phyloP scores from a whole-genome alignment of 768 basidiomycete species.

The Podaxis rugospora region DNA sequence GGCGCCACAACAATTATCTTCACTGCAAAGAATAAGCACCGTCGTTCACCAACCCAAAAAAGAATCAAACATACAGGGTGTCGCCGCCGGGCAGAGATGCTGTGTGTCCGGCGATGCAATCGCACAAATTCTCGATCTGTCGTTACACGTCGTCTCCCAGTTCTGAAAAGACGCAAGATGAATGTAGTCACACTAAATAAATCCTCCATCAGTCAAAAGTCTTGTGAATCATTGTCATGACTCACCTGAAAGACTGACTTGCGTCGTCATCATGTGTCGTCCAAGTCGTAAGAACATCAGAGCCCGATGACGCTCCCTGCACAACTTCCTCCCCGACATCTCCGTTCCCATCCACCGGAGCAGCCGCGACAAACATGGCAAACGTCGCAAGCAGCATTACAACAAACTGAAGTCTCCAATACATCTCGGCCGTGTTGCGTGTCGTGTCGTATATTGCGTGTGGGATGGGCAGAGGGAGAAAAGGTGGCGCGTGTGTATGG shows the following conservation, averaged over 20 bases:
- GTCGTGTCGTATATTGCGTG: neutral
- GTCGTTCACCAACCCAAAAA: neutral
- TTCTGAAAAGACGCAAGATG: neutral
- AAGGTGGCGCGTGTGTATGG: neutral
- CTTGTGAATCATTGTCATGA: neutral
- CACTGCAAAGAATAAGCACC: constrained; percentile 3
- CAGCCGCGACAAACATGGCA: constrained; percentile 4
- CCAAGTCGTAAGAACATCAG: neutral
- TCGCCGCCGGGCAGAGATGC: constrained; percentile 12
- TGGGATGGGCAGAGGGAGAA: neutral
- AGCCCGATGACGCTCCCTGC: neutral
- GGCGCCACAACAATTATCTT: neutral
- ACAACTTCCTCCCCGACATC: neutral
- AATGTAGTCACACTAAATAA: neutral
- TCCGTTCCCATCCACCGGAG: neutral
- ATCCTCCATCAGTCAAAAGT: neutral
- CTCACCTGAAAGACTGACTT: neutral
- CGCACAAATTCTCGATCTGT: constrained; percentile 5
- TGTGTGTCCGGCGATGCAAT: constrained; percentile 7
- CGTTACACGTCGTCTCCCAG: neutral
- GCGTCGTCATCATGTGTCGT: neutral
- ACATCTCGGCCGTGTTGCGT: neutral
- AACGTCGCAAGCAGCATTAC: constrained; percentile 4
- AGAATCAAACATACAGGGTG: constrained; percentile 13
- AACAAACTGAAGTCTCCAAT: constrained; percentile 9